phyloP scores from a whole-genome alignment of 169 alveolate genomes.

The Cryptosporidium canis region DNA sequence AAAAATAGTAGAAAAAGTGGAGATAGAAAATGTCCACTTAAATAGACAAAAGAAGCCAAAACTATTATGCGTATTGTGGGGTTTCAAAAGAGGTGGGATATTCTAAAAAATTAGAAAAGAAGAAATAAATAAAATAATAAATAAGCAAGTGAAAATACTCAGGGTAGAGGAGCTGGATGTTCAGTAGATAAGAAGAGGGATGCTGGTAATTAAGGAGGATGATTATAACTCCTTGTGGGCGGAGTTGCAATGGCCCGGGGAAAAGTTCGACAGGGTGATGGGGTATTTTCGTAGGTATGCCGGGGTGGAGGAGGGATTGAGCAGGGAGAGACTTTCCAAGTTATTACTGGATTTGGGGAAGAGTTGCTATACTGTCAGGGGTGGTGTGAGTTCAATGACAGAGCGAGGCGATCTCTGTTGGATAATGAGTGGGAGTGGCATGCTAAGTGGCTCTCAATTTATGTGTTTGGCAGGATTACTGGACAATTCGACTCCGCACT shows the following conservation, averaged over 20 bases:
- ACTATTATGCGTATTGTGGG: slow-evolving; percentile 67
- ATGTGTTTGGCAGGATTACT: slow-evolving; percentile 70
- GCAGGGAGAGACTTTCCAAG: slow-evolving; percentile 15
- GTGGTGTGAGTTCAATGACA: slow-evolving; percentile 56
- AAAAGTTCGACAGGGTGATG: slow-evolving; percentile 61
- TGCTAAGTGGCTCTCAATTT: slow-evolving; percentile 61
- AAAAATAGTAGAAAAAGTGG: neutral
- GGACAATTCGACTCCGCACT: slow-evolving; percentile 72
- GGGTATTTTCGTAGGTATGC: slow-evolving; percentile 59
- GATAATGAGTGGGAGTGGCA: slow-evolving; percentile 56
- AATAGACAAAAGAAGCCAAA: slow-evolving; percentile 40
- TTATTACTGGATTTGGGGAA: slow-evolving; percentile 50
- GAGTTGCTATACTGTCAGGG: slow-evolving; percentile 64
- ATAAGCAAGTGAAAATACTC: neutral
- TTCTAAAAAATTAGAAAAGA: neutral
- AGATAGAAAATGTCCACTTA: slow-evolving; percentile 54
- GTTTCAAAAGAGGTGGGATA: slow-evolving; percentile 50
- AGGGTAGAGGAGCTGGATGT: neutral
- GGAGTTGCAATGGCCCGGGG: slow-evolving; percentile 68
- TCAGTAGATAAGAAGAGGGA: neutral
- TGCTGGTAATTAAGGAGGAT: slow-evolving; percentile 52
- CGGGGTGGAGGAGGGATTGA: slow-evolving; percentile 58
- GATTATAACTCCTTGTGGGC: slow-evolving; percentile 71
- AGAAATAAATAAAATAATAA: neutral
- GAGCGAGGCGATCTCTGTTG: slow-evolving; percentile 63